A percentile compares a stretch with the other conserved stretches of the same genome.
These are phyloP conservation scores for Penicillium odoratum DNA, from an alignment of 495 filamentous ascomycete species.

Conservation along the genomic window DNA sequence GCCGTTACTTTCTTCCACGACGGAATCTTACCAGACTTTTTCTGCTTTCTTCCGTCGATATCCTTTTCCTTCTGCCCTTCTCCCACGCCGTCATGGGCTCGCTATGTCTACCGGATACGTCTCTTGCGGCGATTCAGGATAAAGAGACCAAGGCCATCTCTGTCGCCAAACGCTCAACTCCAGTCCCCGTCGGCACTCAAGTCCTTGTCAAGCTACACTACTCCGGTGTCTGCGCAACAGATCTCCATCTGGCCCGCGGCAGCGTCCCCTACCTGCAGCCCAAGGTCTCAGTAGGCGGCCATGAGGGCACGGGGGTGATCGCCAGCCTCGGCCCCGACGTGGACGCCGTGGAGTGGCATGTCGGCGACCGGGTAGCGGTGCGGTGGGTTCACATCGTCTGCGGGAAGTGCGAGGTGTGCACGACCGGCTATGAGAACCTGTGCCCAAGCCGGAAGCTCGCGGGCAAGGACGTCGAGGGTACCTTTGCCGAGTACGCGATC, in stretches of 20 bases:
- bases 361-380: not conserved
- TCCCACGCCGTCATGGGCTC: too few relatives aligned
- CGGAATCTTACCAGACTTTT: too few relatives aligned
- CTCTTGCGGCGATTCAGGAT: too few relatives aligned
- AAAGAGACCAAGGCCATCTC: too few relatives aligned
- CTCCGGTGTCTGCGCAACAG: not conserved
- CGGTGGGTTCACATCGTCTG: not conserved
- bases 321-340: not conserved
- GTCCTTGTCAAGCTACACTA: not conserved
- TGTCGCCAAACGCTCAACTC: not conserved
- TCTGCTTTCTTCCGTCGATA: too few relatives aligned
- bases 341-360: not conserved
- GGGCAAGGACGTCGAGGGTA: not conserved
- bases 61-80: too few relatives aligned
- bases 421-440: not conserved
- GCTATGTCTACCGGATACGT: too few relatives aligned
- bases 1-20: too few relatives aligned
- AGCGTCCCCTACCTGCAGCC: not conserved
- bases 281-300: not conserved
- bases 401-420: not conserved
- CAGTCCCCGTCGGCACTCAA: not conserved
- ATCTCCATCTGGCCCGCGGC: not conserved
- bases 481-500: not conserved
- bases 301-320: not conserved
- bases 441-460: not conserved